phyloP scores from a whole-genome alignment of 2,329 filamentous ascomycete species.

The Ustulina deusta region DNA sequence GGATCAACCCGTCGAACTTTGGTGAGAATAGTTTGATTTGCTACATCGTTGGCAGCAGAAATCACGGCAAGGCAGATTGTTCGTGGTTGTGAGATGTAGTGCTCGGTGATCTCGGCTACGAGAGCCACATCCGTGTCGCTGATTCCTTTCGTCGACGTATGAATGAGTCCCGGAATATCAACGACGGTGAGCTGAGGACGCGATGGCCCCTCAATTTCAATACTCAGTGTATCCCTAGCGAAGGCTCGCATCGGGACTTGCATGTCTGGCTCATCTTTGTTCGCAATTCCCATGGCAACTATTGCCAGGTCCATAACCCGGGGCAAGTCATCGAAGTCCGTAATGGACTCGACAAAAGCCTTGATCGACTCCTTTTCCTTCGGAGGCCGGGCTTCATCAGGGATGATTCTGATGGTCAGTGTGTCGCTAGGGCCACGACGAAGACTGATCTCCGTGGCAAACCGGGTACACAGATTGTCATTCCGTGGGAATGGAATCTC shows the following conservation, averaged over 20 bases:
- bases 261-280: neutral
- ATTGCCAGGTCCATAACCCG: slow-evolving; percentile 22
- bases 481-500: slow-evolving; percentile 65
- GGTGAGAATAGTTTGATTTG: slow-evolving; percentile 56
- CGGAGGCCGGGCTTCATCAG: slow-evolving; percentile 11
- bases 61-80: slow-evolving; percentile 62
- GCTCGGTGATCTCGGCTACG: slow-evolving; percentile 48
- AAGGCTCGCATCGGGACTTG: slow-evolving; percentile 2
- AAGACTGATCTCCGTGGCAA: slow-evolving; percentile 66
- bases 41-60: slow-evolving; percentile 57
- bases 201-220: slow-evolving; percentile 35
- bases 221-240: slow-evolving; percentile 28
- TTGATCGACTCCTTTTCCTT: slow-evolving; percentile 14
- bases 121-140: slow-evolving; percentile 44
- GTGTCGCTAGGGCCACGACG: slow-evolving; percentile 49
- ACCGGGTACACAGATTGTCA: slow-evolving; percentile 66
- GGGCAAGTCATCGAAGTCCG: slow-evolving; percentile 29
- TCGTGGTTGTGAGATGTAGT: slow-evolving; percentile 56
- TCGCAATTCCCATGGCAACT: neutral
- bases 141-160: slow-evolving; percentile 42
- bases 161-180: slow-evolving; percentile 53
- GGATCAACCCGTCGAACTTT: slow-evolving; percentile 53
- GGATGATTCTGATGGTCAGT: slow-evolving; percentile 30
- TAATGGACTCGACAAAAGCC: slow-evolving; percentile 16
- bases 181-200: slow-evolving; percentile 43